phyloP scores from a whole-genome alignment of 2,329 filamentous ascomycete species.

The Ascochyta viciae-villosae region DNA sequence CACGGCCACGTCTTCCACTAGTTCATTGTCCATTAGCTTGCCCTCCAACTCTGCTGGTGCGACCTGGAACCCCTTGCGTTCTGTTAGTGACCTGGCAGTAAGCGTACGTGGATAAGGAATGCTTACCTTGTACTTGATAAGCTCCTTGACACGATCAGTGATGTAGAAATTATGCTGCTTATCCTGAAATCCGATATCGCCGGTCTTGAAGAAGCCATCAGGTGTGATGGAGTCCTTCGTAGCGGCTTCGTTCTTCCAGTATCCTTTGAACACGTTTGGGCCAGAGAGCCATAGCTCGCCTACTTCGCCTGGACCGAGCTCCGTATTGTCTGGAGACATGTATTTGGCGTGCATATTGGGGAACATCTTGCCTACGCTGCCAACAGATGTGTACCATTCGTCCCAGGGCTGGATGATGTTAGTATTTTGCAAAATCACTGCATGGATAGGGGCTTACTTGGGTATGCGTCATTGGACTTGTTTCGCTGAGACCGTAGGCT shows the following conservation, averaged over 20 bases:
- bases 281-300: constrained; percentile 72
- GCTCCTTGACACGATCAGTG: constrained; percentile 40
- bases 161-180: constrained; percentile 39
- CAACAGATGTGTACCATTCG: constrained; percentile 55
- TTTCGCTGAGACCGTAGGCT: constrained; percentile 36
- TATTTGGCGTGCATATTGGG: constrained; percentile 83
- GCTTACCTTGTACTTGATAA: constrained; percentile 37
- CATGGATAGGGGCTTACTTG: constrained; percentile 20
- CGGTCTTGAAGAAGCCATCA: constrained; percentile 66
- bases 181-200: constrained; percentile 39
- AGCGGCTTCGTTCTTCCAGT: constrained; percentile 74
- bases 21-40: constrained; percentile 33
- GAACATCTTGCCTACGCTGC: constrained; percentile 77
- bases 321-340: constrained; percentile 65
- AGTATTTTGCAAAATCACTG: not conserved
- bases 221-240: constrained; percentile 72
- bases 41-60: constrained; percentile 40
- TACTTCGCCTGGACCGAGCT: constrained; percentile 66
- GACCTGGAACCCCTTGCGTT: constrained; percentile 40
- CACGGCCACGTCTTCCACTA: constrained; percentile 37
- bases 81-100: constrained; percentile 32
- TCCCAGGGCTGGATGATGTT: constrained; percentile 27
- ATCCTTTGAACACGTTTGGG: constrained; percentile 80
- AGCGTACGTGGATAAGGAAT: not conserved
- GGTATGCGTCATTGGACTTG: constrained; percentile 33